Conservation (phyloP, 1,139 yeast genomes). For the Suhomyces kunorum region DNA sequence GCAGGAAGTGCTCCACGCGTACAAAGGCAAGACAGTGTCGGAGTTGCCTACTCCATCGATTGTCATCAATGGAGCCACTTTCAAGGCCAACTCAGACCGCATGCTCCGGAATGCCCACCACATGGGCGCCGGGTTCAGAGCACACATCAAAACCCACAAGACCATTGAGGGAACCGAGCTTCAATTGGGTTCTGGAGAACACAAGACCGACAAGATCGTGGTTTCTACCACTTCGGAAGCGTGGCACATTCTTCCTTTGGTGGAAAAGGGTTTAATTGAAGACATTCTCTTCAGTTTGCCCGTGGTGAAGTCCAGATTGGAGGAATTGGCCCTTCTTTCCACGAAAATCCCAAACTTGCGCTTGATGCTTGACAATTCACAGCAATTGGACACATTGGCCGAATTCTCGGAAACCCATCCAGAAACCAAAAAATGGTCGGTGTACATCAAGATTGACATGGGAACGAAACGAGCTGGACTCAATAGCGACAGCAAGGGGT, state of each 20-base stretch:
- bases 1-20: conserved; percentile 22
- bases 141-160: conserved; percentile 80
- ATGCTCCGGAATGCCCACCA: conserved; percentile 35
- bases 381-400: conserved; percentile 53
- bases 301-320: conserved; percentile 53
- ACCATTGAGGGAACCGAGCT: conserved; percentile 38
- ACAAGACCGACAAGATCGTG: conserved; percentile 50
- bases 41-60: conserved; percentile 60
- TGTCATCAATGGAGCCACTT: conserved; percentile 38
- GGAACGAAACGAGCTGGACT: conserved; percentile 71
- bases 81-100: conserved; percentile 27
- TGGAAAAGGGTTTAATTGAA: conserved; percentile 45
- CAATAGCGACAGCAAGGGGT: conserved; percentile 28
- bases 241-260: conserved; percentile 50
- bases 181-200: conserved; percentile 28
- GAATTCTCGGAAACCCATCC: conserved; percentile 31
- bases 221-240: conserved; percentile 75
- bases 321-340: conserved; percentile 50
- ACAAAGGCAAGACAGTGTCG: conserved; percentile 27
- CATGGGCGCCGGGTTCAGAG: conserved; percentile 49
- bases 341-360: conserved; percentile 45
- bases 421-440: conserved; percentile 47
- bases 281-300: conserved; percentile 76
- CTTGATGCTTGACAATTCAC: conserved; percentile 61
- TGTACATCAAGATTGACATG: conserved; percentile 59